A percentile compares a stretch with the other conserved stretches of the same genome.
phyloP scores from a whole-genome alignment of 2,329 filamentous ascomycete genomes.

The Stagonosporopsis chrysanthemi region DNA sequence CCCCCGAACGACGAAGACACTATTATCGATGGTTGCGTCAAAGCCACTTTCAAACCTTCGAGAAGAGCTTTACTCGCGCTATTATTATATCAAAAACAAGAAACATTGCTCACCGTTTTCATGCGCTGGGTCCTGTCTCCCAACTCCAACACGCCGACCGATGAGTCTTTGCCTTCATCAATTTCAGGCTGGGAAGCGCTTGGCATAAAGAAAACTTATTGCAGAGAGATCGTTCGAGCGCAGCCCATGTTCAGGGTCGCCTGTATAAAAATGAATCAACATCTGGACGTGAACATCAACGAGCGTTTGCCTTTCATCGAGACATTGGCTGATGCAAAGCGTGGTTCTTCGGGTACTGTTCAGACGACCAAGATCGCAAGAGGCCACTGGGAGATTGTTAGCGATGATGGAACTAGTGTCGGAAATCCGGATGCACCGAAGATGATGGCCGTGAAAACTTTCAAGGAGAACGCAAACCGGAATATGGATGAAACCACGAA shows the following conservation, averaged over 20 bases:
- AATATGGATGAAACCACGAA: neutral
- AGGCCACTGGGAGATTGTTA: neutral
- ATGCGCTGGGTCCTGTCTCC: neutral
- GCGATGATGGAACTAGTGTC: neutral
- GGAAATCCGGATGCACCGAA: neutral
- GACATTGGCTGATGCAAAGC: neutral
- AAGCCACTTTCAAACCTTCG: neutral
- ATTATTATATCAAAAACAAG: neutral
- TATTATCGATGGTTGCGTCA: neutral
- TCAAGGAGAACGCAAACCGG: neutral
- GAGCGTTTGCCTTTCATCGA: constrained; percentile 2
- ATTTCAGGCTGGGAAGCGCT: too few relatives aligned
- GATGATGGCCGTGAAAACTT: neutral
- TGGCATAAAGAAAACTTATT: neutral
- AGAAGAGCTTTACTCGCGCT: neutral
- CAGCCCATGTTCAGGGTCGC: neutral
- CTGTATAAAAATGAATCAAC: neutral
- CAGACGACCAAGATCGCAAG: neutral
- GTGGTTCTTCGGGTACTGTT: constrained; percentile 5
- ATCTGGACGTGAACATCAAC: neutral
- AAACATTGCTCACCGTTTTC: neutral
- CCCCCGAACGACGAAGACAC: too few relatives aligned
- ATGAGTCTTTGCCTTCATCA: neutral
- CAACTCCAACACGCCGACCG: neutral
- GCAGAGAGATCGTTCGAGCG: neutral